Conservation (phyloP, 1,139 yeast genomes). For the Wickerhamiella pararugosa region DNA sequence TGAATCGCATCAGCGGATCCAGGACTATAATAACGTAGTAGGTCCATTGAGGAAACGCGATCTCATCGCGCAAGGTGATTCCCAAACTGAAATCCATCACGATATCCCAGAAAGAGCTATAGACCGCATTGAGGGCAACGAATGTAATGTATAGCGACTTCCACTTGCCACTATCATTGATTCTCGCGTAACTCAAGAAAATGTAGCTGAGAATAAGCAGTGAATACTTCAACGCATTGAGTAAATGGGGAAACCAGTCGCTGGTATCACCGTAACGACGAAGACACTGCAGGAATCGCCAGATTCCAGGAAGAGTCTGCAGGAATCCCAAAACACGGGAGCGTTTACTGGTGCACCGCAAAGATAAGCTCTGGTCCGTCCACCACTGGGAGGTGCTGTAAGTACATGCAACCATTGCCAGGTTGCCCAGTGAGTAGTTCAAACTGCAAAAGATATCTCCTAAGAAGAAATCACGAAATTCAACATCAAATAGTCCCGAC, state of each 20-base stretch:
- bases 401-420: slow-evolving; percentile 73
- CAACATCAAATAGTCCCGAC: slow-evolving; percentile 87
- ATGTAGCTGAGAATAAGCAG: slow-evolving; percentile 54
- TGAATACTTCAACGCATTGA: slow-evolving; percentile 71
- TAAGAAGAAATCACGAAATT: slow-evolving; percentile 80
- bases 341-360: slow-evolving; percentile 57
- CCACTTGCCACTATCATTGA: slow-evolving; percentile 31
- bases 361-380: slow-evolving; percentile 34
- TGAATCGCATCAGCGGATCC: slow-evolving; percentile 66
- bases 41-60: slow-evolving; percentile 41
- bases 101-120: slow-evolving; percentile 71
- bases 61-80: slow-evolving; percentile 47
- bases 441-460: slow-evolving; percentile 85
- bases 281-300: slow-evolving; percentile 82
- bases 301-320: slow-evolving; percentile 69
- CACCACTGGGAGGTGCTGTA: slow-evolving; percentile 34
- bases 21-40: slow-evolving; percentile 63
- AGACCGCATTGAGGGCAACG: slow-evolving; percentile 59
- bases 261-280: slow-evolving; percentile 89
- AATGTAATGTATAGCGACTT: slow-evolving; percentile 52
- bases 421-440: slow-evolving; percentile 74
- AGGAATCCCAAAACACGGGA: slow-evolving; percentile 71
- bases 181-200: slow-evolving; percentile 68
- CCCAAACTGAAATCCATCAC: slow-evolving; percentile 91
- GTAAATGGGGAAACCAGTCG: slow-evolving; percentile 92